A percentile compares a stretch with the other conserved stretches of the same genome.
Evolutionary conservation across 2,329 filamentous ascomycete species (phyloP).

Genomic region (Tympanopsis confertula): DNA sequence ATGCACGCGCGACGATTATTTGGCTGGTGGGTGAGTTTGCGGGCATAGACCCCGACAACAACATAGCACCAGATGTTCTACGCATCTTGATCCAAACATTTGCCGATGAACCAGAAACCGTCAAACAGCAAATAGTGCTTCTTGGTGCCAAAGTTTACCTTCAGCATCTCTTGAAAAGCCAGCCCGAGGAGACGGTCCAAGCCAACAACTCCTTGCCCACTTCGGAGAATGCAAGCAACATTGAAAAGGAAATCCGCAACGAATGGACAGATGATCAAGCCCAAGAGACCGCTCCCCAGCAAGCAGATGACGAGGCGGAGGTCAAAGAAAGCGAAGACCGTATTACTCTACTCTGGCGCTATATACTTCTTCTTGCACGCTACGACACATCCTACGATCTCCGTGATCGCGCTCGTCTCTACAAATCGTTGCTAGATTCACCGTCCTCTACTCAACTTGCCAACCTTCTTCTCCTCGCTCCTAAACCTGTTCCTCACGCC

Average conservation of each 20-base stretch:
- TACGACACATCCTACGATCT: slow-evolving; percentile 95
- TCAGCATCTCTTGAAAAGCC: slow-evolving; percentile 65
- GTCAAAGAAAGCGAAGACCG: slow-evolving; percentile 42
- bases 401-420: slow-evolving; percentile 79
- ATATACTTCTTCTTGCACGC: slow-evolving; percentile 71
- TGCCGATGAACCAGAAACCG: slow-evolving; percentile 68
- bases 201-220: slow-evolving; percentile 12
- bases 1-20: slow-evolving; percentile 85
- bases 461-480: slow-evolving; percentile 78
- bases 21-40: slow-evolving; percentile 96
- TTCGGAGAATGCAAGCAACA: slow-evolving; percentile 15
- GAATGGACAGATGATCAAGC: neutral
- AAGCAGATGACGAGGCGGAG: slow-evolving; percentile 11
- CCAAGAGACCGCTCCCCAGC: slow-evolving; percentile 8
- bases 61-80: slow-evolving; percentile 85
- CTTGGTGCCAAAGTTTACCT: slow-evolving; percentile 95
- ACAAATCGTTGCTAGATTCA: slow-evolving; percentile 60
- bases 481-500: slow-evolving; percentile 84
- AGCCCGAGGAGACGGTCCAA: slow-evolving; percentile 20
- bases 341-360: slow-evolving; percentile 70
- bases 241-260: neutral
- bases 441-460: slow-evolving; percentile 69
- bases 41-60: slow-evolving; percentile 66
- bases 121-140: slow-evolving; percentile 83
- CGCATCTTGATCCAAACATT: slow-evolving; percentile 81